Evolutionary conservation across 208 protist genomes (phyloP), one percentile per base, ranked within the genome.

Genomic region (Crithidia sp.): DNA sequence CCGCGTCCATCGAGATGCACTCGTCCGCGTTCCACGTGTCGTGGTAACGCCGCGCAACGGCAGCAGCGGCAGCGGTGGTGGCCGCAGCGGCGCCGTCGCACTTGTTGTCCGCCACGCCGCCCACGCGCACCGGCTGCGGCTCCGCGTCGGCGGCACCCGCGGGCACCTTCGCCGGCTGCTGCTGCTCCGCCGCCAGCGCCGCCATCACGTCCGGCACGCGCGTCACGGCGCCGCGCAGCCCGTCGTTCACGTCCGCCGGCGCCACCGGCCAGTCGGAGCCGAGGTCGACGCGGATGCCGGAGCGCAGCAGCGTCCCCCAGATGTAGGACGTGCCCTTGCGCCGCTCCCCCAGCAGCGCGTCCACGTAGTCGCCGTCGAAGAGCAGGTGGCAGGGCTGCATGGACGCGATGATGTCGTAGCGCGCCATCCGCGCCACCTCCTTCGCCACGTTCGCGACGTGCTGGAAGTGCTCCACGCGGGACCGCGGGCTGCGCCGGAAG

Each of bases 221-320:
- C 43, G 83, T 79, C 37, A 94, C 79, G 10, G 86, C 83, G 12
- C 79, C 86, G 44, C 85, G 77, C 45, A 94, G 84, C 40, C 78
- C 77, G 65, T 85, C 77, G 47, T 80, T 72, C 37, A 83, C 62
- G 65, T 88, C 78, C 6, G 84, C 81, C 50, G 82, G 77, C 28
- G 77, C 84, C n/a, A 94, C 84, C 8, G 77, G 82, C 85, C 85
- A 90, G 83, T 92, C 89, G 2, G 85, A 86, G 37, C 89, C 86
- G 43, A 89, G 63, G 40, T 72, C 77, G 12, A 90, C 82, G 52
- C 60, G 79, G 16, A 88, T 81, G 9, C 60, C 49, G 1, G 79
- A 28, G 7, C 65, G 52, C 47, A 86, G 73, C 45, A 94, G 53
- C 47, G 86, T 86, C 16, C 78, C 77, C 74, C 83, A 87, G 16